Evolutionary conservation across 495 filamentous ascomycete species (phyloP).

Genomic region (Talaromyces liani): DNA sequence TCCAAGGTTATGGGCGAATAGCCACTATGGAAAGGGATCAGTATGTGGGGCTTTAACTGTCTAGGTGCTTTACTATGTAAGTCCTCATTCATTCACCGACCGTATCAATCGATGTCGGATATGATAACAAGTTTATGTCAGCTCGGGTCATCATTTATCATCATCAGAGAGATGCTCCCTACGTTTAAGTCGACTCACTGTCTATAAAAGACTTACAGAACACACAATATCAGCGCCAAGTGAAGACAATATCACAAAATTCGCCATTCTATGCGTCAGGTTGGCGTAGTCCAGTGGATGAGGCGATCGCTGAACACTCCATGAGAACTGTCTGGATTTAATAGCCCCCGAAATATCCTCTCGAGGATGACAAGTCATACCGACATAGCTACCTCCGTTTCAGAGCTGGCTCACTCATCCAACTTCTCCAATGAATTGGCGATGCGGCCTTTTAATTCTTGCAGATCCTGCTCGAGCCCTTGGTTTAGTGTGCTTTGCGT

Average conservation of each 20-base stretch:
- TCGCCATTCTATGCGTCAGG: not conserved
- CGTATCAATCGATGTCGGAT: not conserved
- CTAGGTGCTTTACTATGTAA: not conserved
- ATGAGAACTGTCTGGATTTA: not conserved
- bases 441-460: not conserved
- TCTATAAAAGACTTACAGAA: not conserved
- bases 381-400: not conserved
- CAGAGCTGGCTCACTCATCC: not conserved
- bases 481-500: not conserved
- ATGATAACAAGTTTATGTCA: not conserved
- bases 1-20: not conserved
- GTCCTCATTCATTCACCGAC: not conserved
- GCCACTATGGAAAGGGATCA: not conserved
- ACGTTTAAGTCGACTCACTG: not conserved
- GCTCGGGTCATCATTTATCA: not conserved
- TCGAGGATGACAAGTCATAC: not conserved
- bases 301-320: not conserved
- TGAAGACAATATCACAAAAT: not conserved
- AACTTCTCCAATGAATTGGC: not conserved
- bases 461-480: not conserved
- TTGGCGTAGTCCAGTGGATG: not conserved
- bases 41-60: not conserved
- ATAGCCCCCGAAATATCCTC: not conserved
- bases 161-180: not conserved
- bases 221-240: not conserved